Conservation (phyloP, 495 filamentous ascomycete species). For the Penicillium lagena region DNA sequence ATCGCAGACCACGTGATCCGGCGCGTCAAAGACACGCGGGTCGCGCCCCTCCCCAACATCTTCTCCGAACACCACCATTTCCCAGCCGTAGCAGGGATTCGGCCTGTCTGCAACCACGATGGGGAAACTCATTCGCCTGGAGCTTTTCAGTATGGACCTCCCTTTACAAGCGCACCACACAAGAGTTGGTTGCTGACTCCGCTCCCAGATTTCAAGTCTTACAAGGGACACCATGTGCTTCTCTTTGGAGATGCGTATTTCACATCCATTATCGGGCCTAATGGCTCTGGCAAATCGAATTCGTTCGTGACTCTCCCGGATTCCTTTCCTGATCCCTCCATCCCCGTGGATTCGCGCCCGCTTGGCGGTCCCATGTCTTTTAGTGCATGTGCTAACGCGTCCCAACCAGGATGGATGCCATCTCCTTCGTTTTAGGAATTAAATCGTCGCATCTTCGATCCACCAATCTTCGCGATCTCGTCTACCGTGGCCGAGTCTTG, state of each 20-base stretch:
- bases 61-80: conserved; percentile 1
- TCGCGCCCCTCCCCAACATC: conserved; percentile 20
- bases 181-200: conserved; percentile 19
- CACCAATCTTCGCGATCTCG: conserved; percentile 86
- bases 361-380: neutral
- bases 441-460: conserved; percentile 96
- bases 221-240: conserved; percentile 90
- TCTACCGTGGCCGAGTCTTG: conserved; percentile 93
- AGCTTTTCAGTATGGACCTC: conserved; percentile 74
- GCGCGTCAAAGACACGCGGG: conserved; percentile 19
- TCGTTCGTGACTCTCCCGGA: conserved; percentile 56
- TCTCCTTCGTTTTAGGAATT: conserved; percentile 97
- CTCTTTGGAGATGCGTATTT: conserved; percentile 98
- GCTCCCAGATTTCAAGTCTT: conserved; percentile 91
- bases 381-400: conserved; percentile 16
- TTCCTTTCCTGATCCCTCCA: neutral
- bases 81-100: too few species aligned
- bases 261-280: conserved; percentile 97
- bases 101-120: conserved; percentile 28
- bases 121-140: conserved; percentile 90
- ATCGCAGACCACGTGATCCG: conserved; percentile 14
- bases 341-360: too few species aligned
- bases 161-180: neutral
- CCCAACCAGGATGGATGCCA: conserved; percentile 84
- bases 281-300: conserved; percentile 99